Conservation (phyloP, 2,329 filamentous ascomycete species). For the Triangularia setosa region DNA sequence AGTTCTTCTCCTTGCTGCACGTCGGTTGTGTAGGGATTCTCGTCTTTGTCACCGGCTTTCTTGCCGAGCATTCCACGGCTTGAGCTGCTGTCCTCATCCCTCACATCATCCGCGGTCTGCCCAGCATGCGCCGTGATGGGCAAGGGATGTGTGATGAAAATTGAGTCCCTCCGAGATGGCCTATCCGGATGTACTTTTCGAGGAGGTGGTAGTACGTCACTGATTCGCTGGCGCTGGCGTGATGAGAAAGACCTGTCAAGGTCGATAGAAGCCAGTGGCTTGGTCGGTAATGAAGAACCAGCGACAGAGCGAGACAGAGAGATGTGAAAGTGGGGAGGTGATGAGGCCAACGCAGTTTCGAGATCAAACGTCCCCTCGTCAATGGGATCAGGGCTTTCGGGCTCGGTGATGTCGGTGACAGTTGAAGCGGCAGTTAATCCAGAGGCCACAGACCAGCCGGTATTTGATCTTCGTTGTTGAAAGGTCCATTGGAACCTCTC, state of each 20-base stretch:
- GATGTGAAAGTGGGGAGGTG: constrained; percentile 7
- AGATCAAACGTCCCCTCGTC: constrained; percentile 13
- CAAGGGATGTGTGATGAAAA: neutral
- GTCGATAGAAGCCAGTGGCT: constrained; percentile 10
- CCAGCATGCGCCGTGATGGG: neutral
- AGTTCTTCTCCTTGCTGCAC: neutral
- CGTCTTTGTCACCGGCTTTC: neutral
- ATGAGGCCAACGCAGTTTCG: constrained; percentile 10
- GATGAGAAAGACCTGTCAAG: constrained; percentile 4
- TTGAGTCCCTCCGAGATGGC: neutral
- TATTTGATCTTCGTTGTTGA: constrained; percentile 10
- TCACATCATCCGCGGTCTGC: neutral
- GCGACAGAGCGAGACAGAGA: constrained; percentile 4
- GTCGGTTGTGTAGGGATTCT: neutral
- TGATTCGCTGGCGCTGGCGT: constrained; percentile 8
- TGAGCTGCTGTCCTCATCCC: neutral
- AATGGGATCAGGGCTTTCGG: constrained; percentile 15
- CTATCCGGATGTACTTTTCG: constrained; percentile 8
- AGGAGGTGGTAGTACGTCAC: constrained; percentile 4
- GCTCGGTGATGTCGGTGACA: constrained; percentile 16
- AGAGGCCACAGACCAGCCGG: constrained; percentile 14
- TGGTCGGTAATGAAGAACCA: neutral
- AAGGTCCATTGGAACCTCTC: constrained; percentile 14
- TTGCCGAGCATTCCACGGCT: neutral
- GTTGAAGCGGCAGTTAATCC: constrained; percentile 13